Base-by-base conservation (phyloP, 768 basidiomycete genomes). In the Russula ochroleuca region DNA sequence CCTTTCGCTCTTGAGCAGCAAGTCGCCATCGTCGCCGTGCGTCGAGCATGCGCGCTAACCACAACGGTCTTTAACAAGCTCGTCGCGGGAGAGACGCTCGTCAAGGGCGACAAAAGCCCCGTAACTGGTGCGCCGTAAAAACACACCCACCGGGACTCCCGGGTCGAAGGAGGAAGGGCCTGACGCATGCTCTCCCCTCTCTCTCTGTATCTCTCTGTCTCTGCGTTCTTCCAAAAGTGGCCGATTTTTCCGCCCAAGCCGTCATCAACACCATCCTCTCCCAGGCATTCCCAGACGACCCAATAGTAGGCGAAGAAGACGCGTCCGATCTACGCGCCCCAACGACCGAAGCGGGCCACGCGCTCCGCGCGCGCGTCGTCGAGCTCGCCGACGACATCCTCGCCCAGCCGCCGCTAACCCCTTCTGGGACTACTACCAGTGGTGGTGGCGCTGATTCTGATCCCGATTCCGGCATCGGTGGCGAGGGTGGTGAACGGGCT, bases 281-380 rank as follows among this genome's bases (percentile, higher is more conserved):
- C 17, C 77, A 78, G 14, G 85, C 87, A 0, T 98, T 97, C 75
- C 96, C 95, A 0, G 69, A 79, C 0, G 94, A 98, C 75, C 83
- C 83, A 10, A 92, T 98, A 71, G 87, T 98, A 43, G 97, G 95
- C 37, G 97, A 99, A 74, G 96, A 99, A 75, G 93, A 97, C 73
- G 87, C 96, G 0, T 78, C 83, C 0, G 91, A 93, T 58, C 75
- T 98, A 21, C 83, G 89, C 8, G 73, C 70, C 17, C n/a, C 48
- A n/a, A 54, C 41, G n/a, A 54, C 41, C 19, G 9, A 17, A 33
- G 15, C 38, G 2, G 81, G 79, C 3, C 69, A 65, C 10, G 70
- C 68, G 0, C 75, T 94, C 57, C 72, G 83, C 41, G 78, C 83
- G 28, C 83, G 90, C 48, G 90, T 98, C 64, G 81, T 92, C 48